Evolutionary conservation across 768 basidiomycete genomes (phyloP), one percentile per base, ranked within the genome.

Genomic region (Chalciporus sphaerocephalus): DNA sequence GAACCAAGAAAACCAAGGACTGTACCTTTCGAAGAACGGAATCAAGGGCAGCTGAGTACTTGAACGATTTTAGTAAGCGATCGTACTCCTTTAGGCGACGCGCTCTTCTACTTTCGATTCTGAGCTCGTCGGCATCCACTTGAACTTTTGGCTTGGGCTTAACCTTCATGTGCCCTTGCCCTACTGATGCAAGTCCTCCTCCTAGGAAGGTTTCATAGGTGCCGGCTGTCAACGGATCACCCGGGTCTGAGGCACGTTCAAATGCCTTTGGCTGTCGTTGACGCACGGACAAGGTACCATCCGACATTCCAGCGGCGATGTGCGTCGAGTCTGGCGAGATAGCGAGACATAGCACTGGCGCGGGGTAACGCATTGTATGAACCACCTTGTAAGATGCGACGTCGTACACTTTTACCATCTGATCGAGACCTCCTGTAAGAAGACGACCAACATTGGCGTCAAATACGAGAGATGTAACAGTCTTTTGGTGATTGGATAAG

Each of bases 401-500:
- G 66, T 98, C 95, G 69, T 98, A 99, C 25, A 97, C 94, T 69
- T 99, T 99, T 47, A 98, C 91, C 87, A 99, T 88, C 55, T 95
- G 93, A 64, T 99, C 96, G 51, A 99, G 72, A 34, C 89, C 83
- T 23, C 92, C 96, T 1, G 91, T 92, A 37, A 99, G 72, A 2
- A 98, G 75, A 28, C 93, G 79, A 53, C 81, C 79, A 21, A 87
- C 82, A 40, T 73, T 76, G 23, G 85, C 60, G 60, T 92, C 85
- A 65, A 94, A 92, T 1, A 91, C 72, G 34, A 96, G 74, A 13
- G 91, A 79, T 0, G 95, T 98, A 45, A 99, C 80, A 3, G 96
- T 93, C 71, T 99, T 99, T 69, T 98, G 95, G 62, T 99, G 96
- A 69, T 98, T 98, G 27, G 92, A 95, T 51, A 98, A 62, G 9